A percentile compares a stretch with the other conserved stretches of the same genome.
These are phyloP conservation scores for Ceratobasidium sp. DNA, from an alignment of 1,284 basidiomycete species.

Conservation along the genomic window DNA sequence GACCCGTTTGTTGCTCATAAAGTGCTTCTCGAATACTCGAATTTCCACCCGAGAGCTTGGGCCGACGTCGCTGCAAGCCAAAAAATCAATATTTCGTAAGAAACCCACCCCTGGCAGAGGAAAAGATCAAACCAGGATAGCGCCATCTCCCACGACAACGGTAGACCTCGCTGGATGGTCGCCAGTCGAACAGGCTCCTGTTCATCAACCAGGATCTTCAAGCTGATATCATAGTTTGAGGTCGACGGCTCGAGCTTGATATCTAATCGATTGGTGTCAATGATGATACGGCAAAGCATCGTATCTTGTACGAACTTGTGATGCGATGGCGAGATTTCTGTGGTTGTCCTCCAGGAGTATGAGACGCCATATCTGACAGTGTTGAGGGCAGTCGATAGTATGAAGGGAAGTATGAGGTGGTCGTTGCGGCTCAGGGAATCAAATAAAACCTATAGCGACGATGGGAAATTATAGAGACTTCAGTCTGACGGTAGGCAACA, in stretches of 20 bases:
- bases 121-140: not conserved
- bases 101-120: too few species aligned
- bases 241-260: not conserved
- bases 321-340: too few species aligned
- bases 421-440: too few species aligned
- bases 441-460: too few species aligned
- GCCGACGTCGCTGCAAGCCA: not conserved
- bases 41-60: not conserved
- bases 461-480: too few species aligned
- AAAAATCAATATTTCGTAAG: not conserved
- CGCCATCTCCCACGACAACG: not conserved
- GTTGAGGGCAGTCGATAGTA: too few species aligned
- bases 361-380: too few species aligned
- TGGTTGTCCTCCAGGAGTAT: too few species aligned
- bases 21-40: not conserved
- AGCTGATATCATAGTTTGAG: not conserved
- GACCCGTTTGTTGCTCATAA: not conserved
- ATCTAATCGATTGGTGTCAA: not conserved
- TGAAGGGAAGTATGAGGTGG: too few species aligned
- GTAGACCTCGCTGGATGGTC: not conserved
- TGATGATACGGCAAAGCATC: too few species aligned
- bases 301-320: too few species aligned
- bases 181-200: not conserved
- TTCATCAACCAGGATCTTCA: not conserved
- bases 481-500: too few species aligned